A percentile compares a stretch with the other conserved stretches of the same genome.
Conservation (phyloP, 2,329 filamentous ascomycete species). For the Neofusicoccum sp. region DNA sequence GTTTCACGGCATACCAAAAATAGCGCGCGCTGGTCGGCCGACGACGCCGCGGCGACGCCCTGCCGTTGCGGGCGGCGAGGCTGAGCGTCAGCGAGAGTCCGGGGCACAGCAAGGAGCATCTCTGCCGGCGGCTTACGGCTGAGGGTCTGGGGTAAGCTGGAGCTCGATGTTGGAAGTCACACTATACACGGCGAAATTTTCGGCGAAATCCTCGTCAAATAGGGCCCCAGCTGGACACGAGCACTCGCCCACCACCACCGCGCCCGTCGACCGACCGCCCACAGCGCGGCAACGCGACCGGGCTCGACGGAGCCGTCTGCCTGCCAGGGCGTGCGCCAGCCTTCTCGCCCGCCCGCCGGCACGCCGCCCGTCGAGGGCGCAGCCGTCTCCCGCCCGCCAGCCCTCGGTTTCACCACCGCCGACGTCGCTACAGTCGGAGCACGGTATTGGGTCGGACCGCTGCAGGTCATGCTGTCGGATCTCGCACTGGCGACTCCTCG, state of each 20-base stretch:
- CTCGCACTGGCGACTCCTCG: not conserved
- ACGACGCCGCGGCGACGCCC: not conserved
- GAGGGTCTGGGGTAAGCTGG: not conserved
- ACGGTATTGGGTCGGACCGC: not conserved
- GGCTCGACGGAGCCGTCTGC: too few relatives aligned
- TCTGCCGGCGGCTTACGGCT: not conserved
- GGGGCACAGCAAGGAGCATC: not conserved
- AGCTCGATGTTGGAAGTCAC: not conserved
- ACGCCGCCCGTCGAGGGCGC: too few relatives aligned
- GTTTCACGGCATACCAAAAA: conserved; percentile 11
- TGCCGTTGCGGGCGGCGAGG: not conserved
- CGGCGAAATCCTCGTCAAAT: not conserved
- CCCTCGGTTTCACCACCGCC: not conserved
- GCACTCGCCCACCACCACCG: not conserved
- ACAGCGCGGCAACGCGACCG: too few relatives aligned
- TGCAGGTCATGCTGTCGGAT: not conserved
- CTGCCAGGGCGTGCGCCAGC: too few relatives aligned
- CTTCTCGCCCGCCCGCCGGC: too few relatives aligned
- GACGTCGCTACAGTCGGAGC: not conserved
- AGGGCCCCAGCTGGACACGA: not conserved
- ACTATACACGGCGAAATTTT: not conserved
- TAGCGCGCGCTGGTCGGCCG: conserved; percentile 6
- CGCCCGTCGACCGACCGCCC: not conserved
- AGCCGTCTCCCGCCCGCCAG: not conserved
- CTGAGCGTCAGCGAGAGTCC: conserved; percentile 1